Base-by-base conservation (phyloP, 2,329 filamentous ascomycete species). In the Pyricularia pennisetigena region DNA sequence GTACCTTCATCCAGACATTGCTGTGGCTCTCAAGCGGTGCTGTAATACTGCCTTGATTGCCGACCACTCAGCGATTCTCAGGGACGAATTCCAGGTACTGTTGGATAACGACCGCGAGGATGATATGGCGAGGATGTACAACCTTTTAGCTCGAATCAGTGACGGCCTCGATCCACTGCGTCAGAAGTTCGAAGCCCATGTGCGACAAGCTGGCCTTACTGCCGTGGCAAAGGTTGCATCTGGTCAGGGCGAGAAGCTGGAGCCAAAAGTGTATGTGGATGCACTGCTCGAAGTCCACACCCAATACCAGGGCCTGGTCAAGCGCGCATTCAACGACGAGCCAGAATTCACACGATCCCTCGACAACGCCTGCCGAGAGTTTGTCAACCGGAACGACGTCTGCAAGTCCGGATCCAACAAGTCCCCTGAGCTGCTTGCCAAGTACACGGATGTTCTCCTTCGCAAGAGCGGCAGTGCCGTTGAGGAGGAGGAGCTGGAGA, bases 41-140 rank as follows among this genome's bases (percentile, higher is more conserved):
- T 99, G 94, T 78, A 92, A 98, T 78, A 86, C 91, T 73, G 92
- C 93, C 5, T 85, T 99, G 20, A 97, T 99, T 74, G 90, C 90
- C 1, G 92, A 94, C 68, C 95, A 99, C 77, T 93, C 92, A 0
- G 80, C 82, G 63, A 85, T 97, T n/a, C 83, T 99, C 3, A 87
- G 94, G 30, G 95, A 99, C 73, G 95, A 99, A 78, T 99, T 99
- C 78, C 95, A 99, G 78, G 85, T 94, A 4, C 85, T 99, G 24
- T 85, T 99, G 26, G 93, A 99, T 73, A 94, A 96, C 74, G 93
- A 99, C 78, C 90, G 94, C 69, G 92, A 97, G 74, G 94, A 97
- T 20, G 95, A 99, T 75, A 92, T 99, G 83, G 92, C 92, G 16
- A 88, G 95, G 67, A 98, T 99, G 95, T 99, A 98, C 78, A 92